Base-by-base conservation (phyloP, 2,329 filamentous ascomycete genomes). In the Tolypocladium capitatum region DNA sequence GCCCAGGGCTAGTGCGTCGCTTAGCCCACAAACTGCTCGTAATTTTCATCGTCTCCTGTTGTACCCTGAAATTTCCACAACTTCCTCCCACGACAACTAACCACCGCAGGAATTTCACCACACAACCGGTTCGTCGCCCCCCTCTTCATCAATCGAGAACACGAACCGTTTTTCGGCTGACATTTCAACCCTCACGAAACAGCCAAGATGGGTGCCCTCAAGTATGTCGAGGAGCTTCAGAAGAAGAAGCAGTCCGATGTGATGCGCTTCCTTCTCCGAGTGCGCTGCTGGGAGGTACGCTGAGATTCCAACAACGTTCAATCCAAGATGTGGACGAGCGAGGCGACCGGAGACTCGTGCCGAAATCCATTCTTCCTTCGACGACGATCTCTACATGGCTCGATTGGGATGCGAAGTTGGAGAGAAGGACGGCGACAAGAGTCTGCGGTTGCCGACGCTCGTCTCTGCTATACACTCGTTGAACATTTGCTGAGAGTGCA, bases 231-330 rank as follows among this genome's bases (percentile, higher is more conserved):
- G 84, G 92, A 98, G 83, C 86, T 98, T 80, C 89, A 96, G 76
- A 97, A 98, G 89, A 96, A 95, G 88, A 98, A 98, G 89, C 92
- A 98, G 85, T 95, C 88, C 74, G 92, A 98, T 83, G 86, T 98
- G 70, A 87, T 97, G 80, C 90, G 90, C 80, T 98, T 98, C 83
- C 85, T 98, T 78, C 88, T 96, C 75, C 91, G 89, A 74, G 89
- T 95, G 71, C 90, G 92, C 78, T 98, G 92, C 90, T 98, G 92
- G 92, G 92, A 98, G 87, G 91, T 91, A 80, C 77, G 81, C 80
- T 79, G 64, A 77, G 66, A 62, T 60, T 57, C 59, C 60, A 56
- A 62, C 60, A 46, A 51, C 54, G 58, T 61, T 57, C 59, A 58
- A 60, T 55, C 51, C 53, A 51, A 48, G 48, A 47, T 61, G 64